Evolutionary conservation across 129 eudicot species (phyloP), one percentile per base, ranked within the genome.

Genomic region (Helianthus annuus): DNA sequence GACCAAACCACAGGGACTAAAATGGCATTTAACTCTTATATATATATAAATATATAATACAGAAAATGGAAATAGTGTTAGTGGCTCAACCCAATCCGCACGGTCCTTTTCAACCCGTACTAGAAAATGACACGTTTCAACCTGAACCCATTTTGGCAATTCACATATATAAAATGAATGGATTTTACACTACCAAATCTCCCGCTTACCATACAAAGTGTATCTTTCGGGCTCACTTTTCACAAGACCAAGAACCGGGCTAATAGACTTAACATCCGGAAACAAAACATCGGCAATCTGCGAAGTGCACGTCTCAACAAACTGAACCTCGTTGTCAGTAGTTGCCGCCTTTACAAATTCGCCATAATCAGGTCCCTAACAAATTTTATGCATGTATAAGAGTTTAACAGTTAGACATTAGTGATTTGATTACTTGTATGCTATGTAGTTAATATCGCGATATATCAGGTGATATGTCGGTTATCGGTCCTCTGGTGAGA

Each of bases 211-310:
- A 42, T 81, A 84, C n/a, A 75, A 74, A 67, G 97, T 93, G 81
- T 87, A 89, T 70, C 85, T 82, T 78, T 93, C 98, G 0, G 95
- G 96, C 72, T 93, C 98, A 56, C 87, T 84, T 80, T 93, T 93
- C 64, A 84, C 90, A 24, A 93, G 92, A 49, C 92, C 96, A 69
- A 89, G 77, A 84, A 89, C 87, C 34, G 61, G 70, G 9, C 69
- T 80, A 45, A 70, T 34, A 56, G 83, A 79, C 66, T 76, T 82
- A 1, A 72, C 72, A 74, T 69, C 73, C 55, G 90, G 92, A 66
- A 78, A 89, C 60, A 93, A 65, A 57, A 80, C 53, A 42, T 54
- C 78, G 66, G 96, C 89, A 59, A 89, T 72, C 39, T 85, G 79
- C n/a, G 40, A 22, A 68, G 71, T 83, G 74, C 75, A 85, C 1